Evolutionary conservation across 208 protist species (phyloP), one percentile per base, ranked within the genome.

Genomic region (Entamoeba dispar): DNA sequence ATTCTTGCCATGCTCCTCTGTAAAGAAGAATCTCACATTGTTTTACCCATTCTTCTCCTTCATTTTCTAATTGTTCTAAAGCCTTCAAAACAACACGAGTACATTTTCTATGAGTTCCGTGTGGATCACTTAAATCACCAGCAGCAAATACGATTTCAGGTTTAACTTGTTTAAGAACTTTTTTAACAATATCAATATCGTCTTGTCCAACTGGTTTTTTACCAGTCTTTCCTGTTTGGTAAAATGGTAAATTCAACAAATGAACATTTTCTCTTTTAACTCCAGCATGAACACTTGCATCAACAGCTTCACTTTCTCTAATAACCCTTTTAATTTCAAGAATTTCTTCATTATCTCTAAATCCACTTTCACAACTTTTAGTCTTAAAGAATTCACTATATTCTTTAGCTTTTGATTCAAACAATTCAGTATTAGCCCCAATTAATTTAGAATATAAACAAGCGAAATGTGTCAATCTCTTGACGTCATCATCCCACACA

Each of bases 1-100:
- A 96, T 49, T 96, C 96, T 94, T 96, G 92, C 96, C 96, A 96
- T 15, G 96, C 96, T 6, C 96, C 96, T 50, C 96, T 19, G 91
- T 96, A 96, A 0, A 96, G 52, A 95, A 95, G 96, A 27, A 96
- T 93, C 19, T 50, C 5, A 38, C 31, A 31, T 43, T 38, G 27
- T 50, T 86, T 91, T 14, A 73, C 91, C 12, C 19, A 52, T 34
- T 38, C 91, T 49, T 92, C 22, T 14, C 12, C 17, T 57, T 96
- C 34, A 12, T 92, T 5, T 51, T 55, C 34, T 19, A 95, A 92
- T 47, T 91, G 4, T 19, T 95, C 73, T 5, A 96, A 57, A 17
- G 95, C 95, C 0, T n/a, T n/a, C 0, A 94, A 69, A 22, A 96
- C 95, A 12, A 94, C 91, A 51, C 92, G 57, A 8, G 95, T 93